Base-by-base conservation (phyloP, 2,329 filamentous ascomycete genomes). In the Neonectria sp. region DNA sequence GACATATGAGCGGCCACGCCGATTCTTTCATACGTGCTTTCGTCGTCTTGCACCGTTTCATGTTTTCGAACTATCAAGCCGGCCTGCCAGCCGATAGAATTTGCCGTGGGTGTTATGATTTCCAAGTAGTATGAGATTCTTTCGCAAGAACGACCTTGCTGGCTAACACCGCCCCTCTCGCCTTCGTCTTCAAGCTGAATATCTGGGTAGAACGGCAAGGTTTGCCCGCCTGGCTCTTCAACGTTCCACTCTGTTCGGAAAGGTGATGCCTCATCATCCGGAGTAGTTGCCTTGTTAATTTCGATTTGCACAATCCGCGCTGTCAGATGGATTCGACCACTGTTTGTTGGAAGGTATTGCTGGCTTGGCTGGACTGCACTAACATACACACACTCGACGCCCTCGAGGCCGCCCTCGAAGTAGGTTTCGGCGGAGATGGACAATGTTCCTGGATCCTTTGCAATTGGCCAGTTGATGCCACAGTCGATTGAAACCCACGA, bases 381-480 rank as follows among this genome's bases (percentile, higher is more conserved):
- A 6, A 33, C 15, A 12, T 52, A 21, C 8, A 8, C 21, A 29
- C 8, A 52, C 3, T 52, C 8, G 27, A 52, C 48, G 11, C 27
- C 48, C 8, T 31, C 17, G 3, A 52, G 48, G 2, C 17, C 27
- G 5, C 13, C 12, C 8, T 52, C 48, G 15, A 52, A 52, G 27
- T 52, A 52, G 2, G 27, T 52, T n/a, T 52, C 48, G 8, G 48
- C 27, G 11, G 48, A 52, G 27, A 52, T 52, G 2, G 48, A 11
- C 48, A 52, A 17, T 3, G 48, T 33, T 21, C 27, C 48, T 31
- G 27, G 17, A 29, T 52, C 48, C 8, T 25, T 31, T 17, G 27
- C 17, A 31, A 21, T n/a, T 25, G 48, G 48, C 48, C 48, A 52
- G 27, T 52, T 52, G n/a, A 52, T 52, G 9, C 48, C 48, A 9